These are phyloP conservation scores for Hortaea werneckii DNA, from an alignment of 2,329 filamentous ascomycete genomes.

Conservation along the genomic window DNA sequence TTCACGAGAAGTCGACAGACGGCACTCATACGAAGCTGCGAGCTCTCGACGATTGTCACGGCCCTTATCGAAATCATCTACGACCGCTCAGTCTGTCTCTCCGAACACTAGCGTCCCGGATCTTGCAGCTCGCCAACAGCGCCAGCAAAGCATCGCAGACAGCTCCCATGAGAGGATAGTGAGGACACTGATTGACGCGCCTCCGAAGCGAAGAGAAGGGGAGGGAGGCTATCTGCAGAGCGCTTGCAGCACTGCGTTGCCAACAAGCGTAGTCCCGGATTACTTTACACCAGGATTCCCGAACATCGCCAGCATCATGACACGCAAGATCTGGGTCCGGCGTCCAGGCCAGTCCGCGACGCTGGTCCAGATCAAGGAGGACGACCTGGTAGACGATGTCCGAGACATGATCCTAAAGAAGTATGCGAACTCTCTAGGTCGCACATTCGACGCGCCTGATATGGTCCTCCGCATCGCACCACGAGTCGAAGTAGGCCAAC, in stretches of 20 bases:
- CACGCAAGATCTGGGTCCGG: constrained; percentile 90
- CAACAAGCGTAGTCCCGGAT: constrained; percentile 21
- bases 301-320: constrained; percentile 29
- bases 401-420: constrained; percentile 86
- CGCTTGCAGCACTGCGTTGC: constrained; percentile 10
- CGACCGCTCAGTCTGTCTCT: neutral
- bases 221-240: constrained; percentile 1
- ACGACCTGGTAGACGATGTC: constrained; percentile 89
- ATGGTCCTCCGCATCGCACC: constrained; percentile 67
- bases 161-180: constrained; percentile 36
- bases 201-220: constrained; percentile 13
- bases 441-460: constrained; percentile 83
- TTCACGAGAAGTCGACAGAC: neutral
- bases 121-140: neutral
- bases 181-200: constrained; percentile 43
- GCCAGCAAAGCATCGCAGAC: constrained; percentile 5
- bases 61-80: neutral
- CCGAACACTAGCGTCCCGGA: neutral
- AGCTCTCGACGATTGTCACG: neutral
- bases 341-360: constrained; percentile 77
- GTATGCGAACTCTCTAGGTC: constrained; percentile 85
- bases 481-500: constrained; percentile 34
- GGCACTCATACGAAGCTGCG: neutral
- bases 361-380: constrained; percentile 71
- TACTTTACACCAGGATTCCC: constrained; percentile 23